These are phyloP conservation scores for Asterella californica DNA, from an alignment of 225 moss, liverwort and hornwort genomes.

Conservation along the genomic window DNA sequence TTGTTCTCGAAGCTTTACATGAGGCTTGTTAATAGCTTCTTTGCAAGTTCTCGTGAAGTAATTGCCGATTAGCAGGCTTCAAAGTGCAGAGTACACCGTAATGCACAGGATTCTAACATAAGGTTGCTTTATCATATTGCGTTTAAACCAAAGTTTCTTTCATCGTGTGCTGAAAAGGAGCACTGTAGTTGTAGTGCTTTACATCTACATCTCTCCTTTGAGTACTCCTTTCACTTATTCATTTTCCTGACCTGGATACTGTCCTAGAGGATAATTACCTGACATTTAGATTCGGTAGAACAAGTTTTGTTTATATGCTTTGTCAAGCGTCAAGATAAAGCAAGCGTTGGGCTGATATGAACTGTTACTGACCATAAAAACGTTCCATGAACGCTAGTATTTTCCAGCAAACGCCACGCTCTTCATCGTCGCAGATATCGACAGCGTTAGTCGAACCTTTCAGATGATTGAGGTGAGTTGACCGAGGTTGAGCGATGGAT, in stretches of 20 bases:
- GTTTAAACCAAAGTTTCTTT: constrained; percentile 92
- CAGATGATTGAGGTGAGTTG: constrained; percentile 93
- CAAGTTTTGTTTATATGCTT: background rate
- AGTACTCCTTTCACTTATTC: no score
- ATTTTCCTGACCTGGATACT: background rate
- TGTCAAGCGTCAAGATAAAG: background rate
- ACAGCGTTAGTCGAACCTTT: constrained; percentile 90
- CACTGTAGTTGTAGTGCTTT: no score
- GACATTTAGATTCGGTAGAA: background rate
- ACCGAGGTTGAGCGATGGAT: background rate
- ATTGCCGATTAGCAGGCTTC: background rate
- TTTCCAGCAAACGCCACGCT: constrained; percentile 99
- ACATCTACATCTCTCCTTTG: no score
- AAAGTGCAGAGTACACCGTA: no score
- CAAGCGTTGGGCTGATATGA: no score
- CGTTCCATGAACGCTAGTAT: constrained; percentile 98
- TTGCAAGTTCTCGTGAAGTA: background rate
- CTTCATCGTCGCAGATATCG: constrained; percentile 94
- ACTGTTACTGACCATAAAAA: constrained; percentile 63
- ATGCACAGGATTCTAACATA: background rate
- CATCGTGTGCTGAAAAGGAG: constrained; percentile 78
- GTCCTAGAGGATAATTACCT: background rate
- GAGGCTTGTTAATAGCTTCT: constrained; percentile 50
- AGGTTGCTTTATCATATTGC: constrained; percentile 66
- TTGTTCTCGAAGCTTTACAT: constrained; percentile 94